Conservation (phyloP, 805 yeast genomes). For the Ogataea neopini region DNA sequence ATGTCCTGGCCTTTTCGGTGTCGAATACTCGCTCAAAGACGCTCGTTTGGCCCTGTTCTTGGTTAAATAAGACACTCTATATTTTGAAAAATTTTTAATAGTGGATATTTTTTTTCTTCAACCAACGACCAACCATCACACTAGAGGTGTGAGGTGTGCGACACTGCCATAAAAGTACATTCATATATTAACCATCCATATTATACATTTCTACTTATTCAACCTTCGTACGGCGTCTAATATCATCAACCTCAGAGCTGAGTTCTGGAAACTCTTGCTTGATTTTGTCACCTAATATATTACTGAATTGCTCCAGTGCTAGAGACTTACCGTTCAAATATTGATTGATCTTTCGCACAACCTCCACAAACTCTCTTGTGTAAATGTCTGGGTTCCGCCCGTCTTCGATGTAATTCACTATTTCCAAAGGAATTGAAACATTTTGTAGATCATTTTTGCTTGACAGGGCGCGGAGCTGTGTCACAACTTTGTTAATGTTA, state of each 20-base stretch:
- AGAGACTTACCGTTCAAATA: conserved; percentile 79
- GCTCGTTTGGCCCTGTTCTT: conserved; percentile 1
- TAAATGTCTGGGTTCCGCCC: conserved; percentile 97
- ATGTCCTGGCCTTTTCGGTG: background rate
- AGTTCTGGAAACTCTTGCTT: conserved; percentile 79
- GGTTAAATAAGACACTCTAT: background rate
- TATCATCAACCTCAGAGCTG: conserved; percentile 54
- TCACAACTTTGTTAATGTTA: conserved; percentile 43
- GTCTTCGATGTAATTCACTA: conserved; percentile 88
- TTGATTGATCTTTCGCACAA: conserved; percentile 87
- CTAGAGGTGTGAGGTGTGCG: conserved; percentile 3
- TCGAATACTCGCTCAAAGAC: background rate
- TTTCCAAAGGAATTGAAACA: conserved; percentile 72
- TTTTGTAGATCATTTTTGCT: conserved; percentile 36
- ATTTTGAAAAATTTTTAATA: conserved; percentile 1
- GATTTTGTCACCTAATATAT: conserved; percentile 67
- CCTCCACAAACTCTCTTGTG: conserved; percentile 94
- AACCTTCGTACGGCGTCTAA: conserved; percentile 34
- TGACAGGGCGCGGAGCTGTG: conserved; percentile 38
- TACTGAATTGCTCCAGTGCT: conserved; percentile 57
- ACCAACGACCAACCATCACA: background rate
- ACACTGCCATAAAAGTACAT: conserved; percentile 11
- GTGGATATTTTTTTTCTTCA: background rate
- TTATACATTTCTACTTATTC: background rate
- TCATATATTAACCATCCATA: background rate